A percentile compares a stretch with the other conserved stretches of the same genome.
These are phyloP conservation scores for Rhipidocladum racemiflorum DNA, from an alignment of 176 grass and related monocot species.

Conservation along the genomic window DNA sequence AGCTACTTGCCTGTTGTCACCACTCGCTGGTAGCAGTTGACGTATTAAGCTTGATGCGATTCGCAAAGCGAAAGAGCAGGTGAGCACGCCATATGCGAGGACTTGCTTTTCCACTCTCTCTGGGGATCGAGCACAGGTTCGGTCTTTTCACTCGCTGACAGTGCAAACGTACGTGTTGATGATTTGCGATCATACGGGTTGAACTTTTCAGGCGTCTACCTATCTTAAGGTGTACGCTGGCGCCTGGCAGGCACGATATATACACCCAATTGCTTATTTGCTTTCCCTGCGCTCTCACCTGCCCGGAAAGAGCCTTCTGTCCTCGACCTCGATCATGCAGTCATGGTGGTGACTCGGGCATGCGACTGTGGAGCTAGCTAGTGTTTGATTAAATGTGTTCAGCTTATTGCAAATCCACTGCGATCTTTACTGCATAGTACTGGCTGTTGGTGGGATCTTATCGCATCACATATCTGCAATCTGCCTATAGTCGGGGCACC, in stretches of 20 bases:
- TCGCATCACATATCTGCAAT: not conserved
- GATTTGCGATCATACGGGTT: not conserved
- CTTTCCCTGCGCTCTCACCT: not conserved
- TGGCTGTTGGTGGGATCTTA: not conserved
- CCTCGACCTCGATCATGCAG: not conserved
- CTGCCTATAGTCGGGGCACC: not conserved
- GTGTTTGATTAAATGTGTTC: not conserved
- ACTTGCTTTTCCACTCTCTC: not conserved
- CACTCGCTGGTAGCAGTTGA: not conserved
- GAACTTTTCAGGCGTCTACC: not conserved
- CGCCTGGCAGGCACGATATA: too few relatives aligned
- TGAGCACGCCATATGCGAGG: not conserved
- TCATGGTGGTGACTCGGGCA: not conserved
- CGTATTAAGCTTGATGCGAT: not conserved
- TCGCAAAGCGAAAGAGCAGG: not conserved
- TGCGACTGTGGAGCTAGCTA: not conserved
- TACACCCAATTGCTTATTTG: not conserved
- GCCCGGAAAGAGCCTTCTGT: not conserved
- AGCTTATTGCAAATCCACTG: too few relatives aligned
- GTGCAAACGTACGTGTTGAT: not conserved
- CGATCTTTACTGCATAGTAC: not conserved
- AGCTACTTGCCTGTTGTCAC: not conserved
- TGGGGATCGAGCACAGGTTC: not conserved
- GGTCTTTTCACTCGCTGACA: not conserved
- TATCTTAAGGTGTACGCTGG: not conserved